phyloP scores from a whole-genome alignment of 2,329 filamentous ascomycete genomes.

The Trichoderma atroviride region DNA sequence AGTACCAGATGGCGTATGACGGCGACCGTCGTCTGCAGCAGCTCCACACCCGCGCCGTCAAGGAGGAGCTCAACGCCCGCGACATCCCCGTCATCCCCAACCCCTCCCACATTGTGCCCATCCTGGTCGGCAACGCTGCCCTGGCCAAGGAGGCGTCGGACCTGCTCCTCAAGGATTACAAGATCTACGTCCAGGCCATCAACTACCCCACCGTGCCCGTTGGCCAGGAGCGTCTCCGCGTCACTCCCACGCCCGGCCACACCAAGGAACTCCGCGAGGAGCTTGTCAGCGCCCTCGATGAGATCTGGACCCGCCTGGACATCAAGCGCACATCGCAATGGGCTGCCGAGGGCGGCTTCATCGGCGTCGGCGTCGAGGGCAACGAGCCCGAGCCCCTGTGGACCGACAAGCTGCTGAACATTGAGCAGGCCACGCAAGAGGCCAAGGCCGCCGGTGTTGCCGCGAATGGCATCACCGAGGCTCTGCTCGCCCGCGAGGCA shows the following conservation, averaged over 20 bases:
- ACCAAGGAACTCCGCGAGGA: slow-evolving; percentile 81
- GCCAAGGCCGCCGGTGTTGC: slow-evolving; percentile 53
- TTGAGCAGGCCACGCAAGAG: slow-evolving; percentile 66
- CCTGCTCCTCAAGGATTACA: slow-evolving; percentile 83
- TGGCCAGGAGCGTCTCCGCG: slow-evolving; percentile 93
- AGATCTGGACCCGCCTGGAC: slow-evolving; percentile 83
- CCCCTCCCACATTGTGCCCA: slow-evolving; percentile 92
- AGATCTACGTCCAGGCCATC: slow-evolving; percentile 97
- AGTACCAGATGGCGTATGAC: slow-evolving; percentile 85
- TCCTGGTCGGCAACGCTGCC: slow-evolving; percentile 92
- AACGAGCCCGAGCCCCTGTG: slow-evolving; percentile 74
- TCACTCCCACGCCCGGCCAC: slow-evolving; percentile 95
- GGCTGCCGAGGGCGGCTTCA: slow-evolving; percentile 88
- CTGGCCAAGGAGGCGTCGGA: slow-evolving; percentile 91
- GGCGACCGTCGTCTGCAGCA: slow-evolving; percentile 92
- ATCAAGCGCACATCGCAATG: slow-evolving; percentile 94
- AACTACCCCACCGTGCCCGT: slow-evolving; percentile 98
- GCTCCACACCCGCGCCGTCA: slow-evolving; percentile 92
- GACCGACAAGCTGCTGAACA: slow-evolving; percentile 85
- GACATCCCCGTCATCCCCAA: slow-evolving; percentile 98
- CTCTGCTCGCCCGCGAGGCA: slow-evolving; percentile 60
- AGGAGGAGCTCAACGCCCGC: slow-evolving; percentile 73
- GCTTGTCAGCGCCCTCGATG: slow-evolving; percentile 79
- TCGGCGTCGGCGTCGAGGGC: slow-evolving; percentile 81
- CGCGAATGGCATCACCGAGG: slow-evolving; percentile 55